These are phyloP conservation scores for Diaporthe sp. DNA, from an alignment of 2,329 filamentous ascomycete genomes.

Conservation along the genomic window DNA sequence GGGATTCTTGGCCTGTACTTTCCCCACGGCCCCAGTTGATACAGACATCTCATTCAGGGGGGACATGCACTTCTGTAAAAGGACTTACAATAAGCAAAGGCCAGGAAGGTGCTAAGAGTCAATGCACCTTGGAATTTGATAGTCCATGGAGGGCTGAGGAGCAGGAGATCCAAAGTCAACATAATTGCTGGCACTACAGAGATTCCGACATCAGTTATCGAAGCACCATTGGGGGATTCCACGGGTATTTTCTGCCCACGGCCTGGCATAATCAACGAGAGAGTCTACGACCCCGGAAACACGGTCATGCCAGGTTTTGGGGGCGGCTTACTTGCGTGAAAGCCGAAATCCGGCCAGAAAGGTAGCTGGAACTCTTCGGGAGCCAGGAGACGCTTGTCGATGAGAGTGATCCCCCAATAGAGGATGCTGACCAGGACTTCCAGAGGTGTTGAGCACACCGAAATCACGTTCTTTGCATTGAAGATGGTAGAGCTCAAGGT, in stretches of 20 bases:
- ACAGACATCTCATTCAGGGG: not conserved
- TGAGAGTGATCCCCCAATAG: slow-evolving; percentile 78
- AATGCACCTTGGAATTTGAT: slow-evolving; percentile 73
- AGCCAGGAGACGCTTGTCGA: slow-evolving; percentile 67
- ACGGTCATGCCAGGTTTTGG: not conserved
- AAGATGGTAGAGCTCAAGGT: slow-evolving; percentile 72
- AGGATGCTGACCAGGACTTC: slow-evolving; percentile 79
- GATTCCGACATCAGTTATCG: slow-evolving; percentile 61
- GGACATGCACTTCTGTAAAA: not conserved
- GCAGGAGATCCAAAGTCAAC: slow-evolving; percentile 74
- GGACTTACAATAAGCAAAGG: slow-evolving; percentile 73
- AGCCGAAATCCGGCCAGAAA: slow-evolving; percentile 71
- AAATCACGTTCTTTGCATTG: slow-evolving; percentile 75
- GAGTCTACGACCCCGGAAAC: not conserved
- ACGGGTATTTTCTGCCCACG: not conserved
- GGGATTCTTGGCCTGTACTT: not conserved
- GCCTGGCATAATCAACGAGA: slow-evolving; percentile 22
- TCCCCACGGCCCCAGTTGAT: not conserved
- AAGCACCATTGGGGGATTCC: slow-evolving; percentile 56
- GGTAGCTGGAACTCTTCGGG: slow-evolving; percentile 70
- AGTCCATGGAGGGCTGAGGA: slow-evolving; percentile 81
- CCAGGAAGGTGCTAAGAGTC: slow-evolving; percentile 69
- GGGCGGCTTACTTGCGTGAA: slow-evolving; percentile 61
- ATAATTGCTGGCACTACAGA: slow-evolving; percentile 70
- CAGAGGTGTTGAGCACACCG: slow-evolving; percentile 76